These are phyloP conservation scores for Podospora pseudopauciseta DNA, from an alignment of 495 filamentous ascomycete species.

Conservation along the genomic window DNA sequence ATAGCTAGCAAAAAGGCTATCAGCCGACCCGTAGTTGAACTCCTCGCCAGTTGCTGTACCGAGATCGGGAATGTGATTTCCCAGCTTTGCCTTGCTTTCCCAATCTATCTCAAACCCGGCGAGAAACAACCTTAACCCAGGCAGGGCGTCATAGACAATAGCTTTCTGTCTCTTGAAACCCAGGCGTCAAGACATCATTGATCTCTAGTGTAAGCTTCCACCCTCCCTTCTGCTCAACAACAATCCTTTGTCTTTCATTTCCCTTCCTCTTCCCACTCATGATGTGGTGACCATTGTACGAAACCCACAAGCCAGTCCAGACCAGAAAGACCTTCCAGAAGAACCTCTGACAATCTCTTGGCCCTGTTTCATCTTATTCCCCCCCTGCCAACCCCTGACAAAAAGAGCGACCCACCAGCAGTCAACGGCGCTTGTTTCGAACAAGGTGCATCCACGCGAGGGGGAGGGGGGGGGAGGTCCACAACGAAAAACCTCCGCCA, in stretches of 20 bases:
- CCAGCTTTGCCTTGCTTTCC: neutral
- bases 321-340: conserved; percentile 25
- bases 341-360: conserved; percentile 24
- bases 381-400: conserved; percentile 17
- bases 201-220: neutral
- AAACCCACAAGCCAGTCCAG: neutral
- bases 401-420: neutral
- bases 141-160: neutral
- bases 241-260: no score
- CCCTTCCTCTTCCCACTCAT: neutral
- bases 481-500: neutral
- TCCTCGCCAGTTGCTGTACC: neutral
- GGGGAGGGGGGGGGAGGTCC: neutral
- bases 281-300: neutral
- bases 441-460: conserved; percentile 16
- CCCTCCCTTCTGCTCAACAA: neutral
- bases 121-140: neutral
- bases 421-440: conserved; percentile 31
- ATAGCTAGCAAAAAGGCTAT: neutral
- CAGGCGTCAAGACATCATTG: neutral
- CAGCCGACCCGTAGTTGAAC: neutral
- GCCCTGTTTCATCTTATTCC: conserved; percentile 28
- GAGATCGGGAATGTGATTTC: neutral
- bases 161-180: neutral
- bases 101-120: neutral